phyloP scores from a whole-genome alignment of 306 rosid species.

The Vigna nakashimae region DNA sequence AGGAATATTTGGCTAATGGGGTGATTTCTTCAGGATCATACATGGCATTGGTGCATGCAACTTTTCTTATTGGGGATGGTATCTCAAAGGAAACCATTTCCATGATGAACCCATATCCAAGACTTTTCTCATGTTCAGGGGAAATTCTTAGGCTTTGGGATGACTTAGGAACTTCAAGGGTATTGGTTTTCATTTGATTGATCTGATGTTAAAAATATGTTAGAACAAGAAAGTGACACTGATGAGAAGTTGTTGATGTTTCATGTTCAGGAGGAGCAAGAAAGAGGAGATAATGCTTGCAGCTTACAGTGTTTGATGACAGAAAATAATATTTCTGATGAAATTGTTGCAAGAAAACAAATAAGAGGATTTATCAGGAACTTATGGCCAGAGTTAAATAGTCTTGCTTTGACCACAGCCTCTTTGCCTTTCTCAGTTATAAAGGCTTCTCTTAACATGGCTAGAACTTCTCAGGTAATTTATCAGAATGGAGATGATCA shows the following conservation, averaged over 20 bases:
- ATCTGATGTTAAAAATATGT: background rate
- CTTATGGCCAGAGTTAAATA: conserved; percentile 50
- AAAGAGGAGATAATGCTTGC: conserved; percentile 55
- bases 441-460: conserved; percentile 51
- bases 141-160: conserved; percentile 62
- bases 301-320: conserved; percentile 49
- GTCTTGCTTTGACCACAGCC: conserved; percentile 33
- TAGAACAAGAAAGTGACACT: background rate
- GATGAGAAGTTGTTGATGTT: conserved; percentile 14
- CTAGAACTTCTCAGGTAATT: conserved; percentile 61
- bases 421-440: conserved; percentile 21
- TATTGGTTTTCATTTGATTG: conserved; percentile 1
- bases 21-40: conserved; percentile 54
- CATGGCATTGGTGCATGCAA: conserved; percentile 60
- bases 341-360: conserved; percentile 46
- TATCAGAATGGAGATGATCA: conserved; percentile 59
- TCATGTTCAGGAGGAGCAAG: conserved; percentile 51
- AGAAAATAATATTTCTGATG: conserved; percentile 37
- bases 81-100: conserved; percentile 49
- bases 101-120: conserved; percentile 50
- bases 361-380: conserved; percentile 41
- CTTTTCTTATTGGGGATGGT: conserved; percentile 49
- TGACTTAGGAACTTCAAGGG: conserved; percentile 59
- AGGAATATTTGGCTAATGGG: conserved; percentile 52
- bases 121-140: conserved; percentile 52